phyloP scores from a whole-genome alignment of 2,329 filamentous ascomycete genomes.

The Calonectria henricotiae region DNA sequence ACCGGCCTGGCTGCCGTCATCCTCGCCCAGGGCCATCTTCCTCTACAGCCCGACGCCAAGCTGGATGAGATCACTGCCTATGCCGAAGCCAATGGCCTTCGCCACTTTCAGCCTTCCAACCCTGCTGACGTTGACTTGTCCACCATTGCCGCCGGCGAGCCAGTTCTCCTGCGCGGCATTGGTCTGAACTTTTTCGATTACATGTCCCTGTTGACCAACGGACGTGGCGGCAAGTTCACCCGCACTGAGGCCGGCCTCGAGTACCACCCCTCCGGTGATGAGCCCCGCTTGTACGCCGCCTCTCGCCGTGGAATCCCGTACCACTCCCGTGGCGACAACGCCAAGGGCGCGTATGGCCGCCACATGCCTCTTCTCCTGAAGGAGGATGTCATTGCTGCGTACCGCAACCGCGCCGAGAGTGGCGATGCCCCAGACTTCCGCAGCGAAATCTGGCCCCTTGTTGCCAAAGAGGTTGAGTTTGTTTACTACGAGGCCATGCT shows the following conservation, averaged over 20 bases:
- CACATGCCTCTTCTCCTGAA: constrained; percentile 16
- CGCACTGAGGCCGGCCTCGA: constrained; percentile 7
- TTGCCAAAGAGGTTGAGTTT: constrained; percentile 16
- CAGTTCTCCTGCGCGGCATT: neutral
- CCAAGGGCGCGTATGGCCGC: constrained; percentile 12
- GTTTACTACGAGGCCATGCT: constrained; percentile 23
- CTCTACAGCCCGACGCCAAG: constrained; percentile 11
- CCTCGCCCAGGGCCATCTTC: constrained; percentile 1
- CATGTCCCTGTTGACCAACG: constrained; percentile 22
- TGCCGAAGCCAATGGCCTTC: constrained; percentile 3
- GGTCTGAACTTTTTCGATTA: constrained; percentile 13
- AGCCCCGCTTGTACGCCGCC: constrained; percentile 18
- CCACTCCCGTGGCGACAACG: constrained; percentile 19
- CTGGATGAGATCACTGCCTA: neutral
- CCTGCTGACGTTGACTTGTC: constrained; percentile 5
- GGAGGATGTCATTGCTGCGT: neutral
- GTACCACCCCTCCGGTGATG: constrained; percentile 14
- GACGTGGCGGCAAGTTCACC: constrained; percentile 16
- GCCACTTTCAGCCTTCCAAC: constrained; percentile 20
- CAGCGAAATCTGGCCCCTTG: constrained; percentile 17
- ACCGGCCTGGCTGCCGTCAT: constrained; percentile 10
- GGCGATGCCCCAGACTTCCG: constrained; percentile 4
- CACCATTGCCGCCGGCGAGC: constrained; percentile 6
- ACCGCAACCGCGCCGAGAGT: neutral
- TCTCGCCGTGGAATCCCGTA: constrained; percentile 17